Evolutionary conservation across 2,329 filamentous ascomycete species (phyloP).

Genomic region (Thelonectria rubi): DNA sequence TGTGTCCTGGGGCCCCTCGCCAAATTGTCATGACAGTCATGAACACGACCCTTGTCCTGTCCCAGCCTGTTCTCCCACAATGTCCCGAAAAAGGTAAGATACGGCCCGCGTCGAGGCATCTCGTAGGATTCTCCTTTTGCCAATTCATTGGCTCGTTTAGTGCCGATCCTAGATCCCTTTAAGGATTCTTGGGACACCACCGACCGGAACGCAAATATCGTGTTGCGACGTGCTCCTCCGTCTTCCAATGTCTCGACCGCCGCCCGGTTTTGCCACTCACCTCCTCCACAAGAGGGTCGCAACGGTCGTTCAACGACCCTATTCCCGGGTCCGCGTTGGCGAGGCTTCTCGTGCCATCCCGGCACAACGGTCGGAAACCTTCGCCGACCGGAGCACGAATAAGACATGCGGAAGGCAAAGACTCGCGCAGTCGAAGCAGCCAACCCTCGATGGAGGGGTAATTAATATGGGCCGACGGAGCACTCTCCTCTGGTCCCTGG

Average conservation of each 20-base stretch:
- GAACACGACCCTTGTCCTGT: constrained; percentile 15
- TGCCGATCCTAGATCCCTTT: constrained; percentile 27
- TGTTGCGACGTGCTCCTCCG: not conserved
- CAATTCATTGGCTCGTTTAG: constrained; percentile 18
- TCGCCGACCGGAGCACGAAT: constrained; percentile 12
- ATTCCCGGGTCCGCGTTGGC: constrained; percentile 5
- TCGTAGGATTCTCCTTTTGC: constrained; percentile 23
- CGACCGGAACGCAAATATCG: too few relatives aligned
- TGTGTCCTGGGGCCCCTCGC: constrained; percentile 3
- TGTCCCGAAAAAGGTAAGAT: constrained; percentile 23
- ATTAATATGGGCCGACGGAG: not conserved
- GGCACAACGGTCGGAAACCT: constrained; percentile 7
- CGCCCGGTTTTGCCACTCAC: not conserved
- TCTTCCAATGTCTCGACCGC: too few relatives aligned
- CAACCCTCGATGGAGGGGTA: constrained; percentile 13
- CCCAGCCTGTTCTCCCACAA: constrained; percentile 12
- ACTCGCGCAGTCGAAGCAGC: constrained; percentile 2
- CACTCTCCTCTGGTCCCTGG: constrained; percentile 18
- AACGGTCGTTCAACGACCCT: constrained; percentile 2
- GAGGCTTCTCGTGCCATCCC: constrained; percentile 14
- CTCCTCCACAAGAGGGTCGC: not conserved
- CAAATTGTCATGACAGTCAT: constrained; percentile 13
- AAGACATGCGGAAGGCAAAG: constrained; percentile 27
- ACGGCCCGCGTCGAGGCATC: constrained; percentile 22
- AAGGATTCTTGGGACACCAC: constrained; percentile 22